Conservation (phyloP, 108 stramenopile species). For the Skeletonema tropicum region DNA sequence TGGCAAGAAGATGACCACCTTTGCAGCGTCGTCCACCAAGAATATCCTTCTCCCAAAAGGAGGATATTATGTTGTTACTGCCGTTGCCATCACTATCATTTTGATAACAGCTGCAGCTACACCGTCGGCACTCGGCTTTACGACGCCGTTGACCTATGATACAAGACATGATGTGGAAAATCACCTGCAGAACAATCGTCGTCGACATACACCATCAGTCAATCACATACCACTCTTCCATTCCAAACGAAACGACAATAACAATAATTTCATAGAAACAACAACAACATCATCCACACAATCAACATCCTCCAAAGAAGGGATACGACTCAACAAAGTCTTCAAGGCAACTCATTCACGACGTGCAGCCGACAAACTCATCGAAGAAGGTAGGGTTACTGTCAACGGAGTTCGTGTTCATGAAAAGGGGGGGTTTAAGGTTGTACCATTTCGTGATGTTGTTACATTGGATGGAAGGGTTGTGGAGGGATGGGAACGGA, state of each 20-base stretch:
- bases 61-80: not conserved
- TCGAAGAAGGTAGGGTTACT: slow-evolving; percentile 61
- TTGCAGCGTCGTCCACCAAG: not conserved
- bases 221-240: not conserved
- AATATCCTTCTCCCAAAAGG: not conserved
- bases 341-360: slow-evolving; percentile 80
- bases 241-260: not conserved
- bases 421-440: slow-evolving; percentile 27
- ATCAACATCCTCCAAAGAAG: no score
- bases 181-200: not conserved
- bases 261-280: not conserved
- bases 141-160: no score
- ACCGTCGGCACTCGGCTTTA: not conserved
- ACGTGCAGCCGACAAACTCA: slow-evolving; percentile 71
- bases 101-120: not conserved
- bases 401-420: slow-evolving; percentile 61
- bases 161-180: no score
- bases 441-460: slow-evolving; percentile 63
- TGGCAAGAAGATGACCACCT: no score
- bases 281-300: not conserved
- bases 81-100: not conserved
- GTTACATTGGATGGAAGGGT: slow-evolving; percentile 63
- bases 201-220: not conserved
- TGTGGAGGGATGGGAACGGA: slow-evolving; percentile 68
- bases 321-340: slow-evolving; percentile 80